These are phyloP conservation scores for Leccinum incarnatum DNA, from an alignment of 768 basidiomycete species.

Conservation along the genomic window DNA sequence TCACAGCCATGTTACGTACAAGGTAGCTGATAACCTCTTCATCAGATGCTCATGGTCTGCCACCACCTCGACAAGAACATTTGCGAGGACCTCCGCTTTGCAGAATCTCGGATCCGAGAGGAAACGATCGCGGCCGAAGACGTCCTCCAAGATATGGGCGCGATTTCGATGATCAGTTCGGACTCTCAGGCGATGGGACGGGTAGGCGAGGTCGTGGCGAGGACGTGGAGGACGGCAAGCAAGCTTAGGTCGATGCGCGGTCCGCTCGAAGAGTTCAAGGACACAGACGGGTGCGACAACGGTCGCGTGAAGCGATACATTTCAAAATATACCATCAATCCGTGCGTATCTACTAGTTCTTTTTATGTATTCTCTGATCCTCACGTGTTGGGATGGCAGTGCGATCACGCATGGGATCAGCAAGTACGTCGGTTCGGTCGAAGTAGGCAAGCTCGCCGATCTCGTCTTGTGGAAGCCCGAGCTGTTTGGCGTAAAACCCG, in stretches of 20 bases:
- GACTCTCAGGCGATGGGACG: slow-evolving; percentile 99
- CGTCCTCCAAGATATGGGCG: slow-evolving; percentile 87
- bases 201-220: slow-evolving; percentile 87
- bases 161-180: slow-evolving; percentile 95
- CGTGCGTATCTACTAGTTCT: slow-evolving; percentile 50
- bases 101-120: slow-evolving; percentile 93
- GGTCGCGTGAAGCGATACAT: slow-evolving; percentile 92
- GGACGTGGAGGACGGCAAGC: slow-evolving; percentile 96
- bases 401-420: slow-evolving; percentile 94
- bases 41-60: slow-evolving; percentile 99
- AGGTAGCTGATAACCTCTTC: slow-evolving; percentile 2
- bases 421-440: slow-evolving; percentile 81
- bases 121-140: slow-evolving; percentile 99
- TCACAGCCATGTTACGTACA: not conserved
- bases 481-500: slow-evolving; percentile 88
- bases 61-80: slow-evolving; percentile 93
- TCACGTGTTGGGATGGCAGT: slow-evolving; percentile 29
- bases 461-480: slow-evolving; percentile 95
- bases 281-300: slow-evolving; percentile 54
- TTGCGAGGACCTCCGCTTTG: slow-evolving; percentile 91
- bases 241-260: slow-evolving; percentile 86
- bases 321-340: slow-evolving; percentile 96
- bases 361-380: not conserved
- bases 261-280: slow-evolving; percentile 62
- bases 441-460: slow-evolving; percentile 83